These are phyloP conservation scores for Ustilago tritici DNA, from an alignment of 1,284 basidiomycete genomes.

Conservation along the genomic window DNA sequence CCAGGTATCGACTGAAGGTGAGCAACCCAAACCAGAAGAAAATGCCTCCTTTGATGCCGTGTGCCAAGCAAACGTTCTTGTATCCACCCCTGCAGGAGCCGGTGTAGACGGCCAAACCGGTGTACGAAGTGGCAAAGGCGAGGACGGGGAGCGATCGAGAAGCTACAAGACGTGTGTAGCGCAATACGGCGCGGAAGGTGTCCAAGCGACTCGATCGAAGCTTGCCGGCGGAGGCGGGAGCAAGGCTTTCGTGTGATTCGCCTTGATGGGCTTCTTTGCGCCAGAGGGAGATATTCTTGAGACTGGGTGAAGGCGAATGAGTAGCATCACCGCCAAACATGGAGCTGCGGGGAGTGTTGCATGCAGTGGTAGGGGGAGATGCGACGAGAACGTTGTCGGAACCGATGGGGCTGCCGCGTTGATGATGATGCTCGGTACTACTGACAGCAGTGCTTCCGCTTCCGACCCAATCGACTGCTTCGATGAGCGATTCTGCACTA, in stretches of 20 bases:
- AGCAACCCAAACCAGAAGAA: conserved; percentile 79
- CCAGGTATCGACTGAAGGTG: conserved; percentile 90
- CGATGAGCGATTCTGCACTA: conserved; percentile 33
- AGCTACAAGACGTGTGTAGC: conserved; percentile 63
- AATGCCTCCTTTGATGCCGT: conserved; percentile 83
- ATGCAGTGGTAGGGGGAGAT: conserved; percentile 49
- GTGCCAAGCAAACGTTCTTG: conserved; percentile 85
- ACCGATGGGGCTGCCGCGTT: background rate
- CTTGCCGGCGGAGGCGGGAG: background rate
- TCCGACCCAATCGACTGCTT: conserved; percentile 35
- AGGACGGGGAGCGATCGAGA: conserved; percentile 79
- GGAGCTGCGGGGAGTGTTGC: conserved; percentile 51
- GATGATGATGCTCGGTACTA: conserved; percentile 12
- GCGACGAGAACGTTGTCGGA: conserved; percentile 20
- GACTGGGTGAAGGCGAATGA: conserved; percentile 12
- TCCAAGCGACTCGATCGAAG: conserved; percentile 23
- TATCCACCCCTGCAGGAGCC: conserved; percentile 77
- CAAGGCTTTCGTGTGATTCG: background rate
- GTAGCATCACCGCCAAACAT: conserved; percentile 28
- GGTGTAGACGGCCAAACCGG: conserved; percentile 82
- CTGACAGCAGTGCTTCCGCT: conserved; percentile 38
- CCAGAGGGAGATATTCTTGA: conserved; percentile 37
- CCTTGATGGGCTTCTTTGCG: conserved; percentile 18
- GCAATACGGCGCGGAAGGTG: conserved; percentile 18
- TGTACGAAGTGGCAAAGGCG: conserved; percentile 77